These are phyloP conservation scores for Penicillium parvum DNA, from an alignment of 495 filamentous ascomycete genomes.

Conservation along the genomic window DNA sequence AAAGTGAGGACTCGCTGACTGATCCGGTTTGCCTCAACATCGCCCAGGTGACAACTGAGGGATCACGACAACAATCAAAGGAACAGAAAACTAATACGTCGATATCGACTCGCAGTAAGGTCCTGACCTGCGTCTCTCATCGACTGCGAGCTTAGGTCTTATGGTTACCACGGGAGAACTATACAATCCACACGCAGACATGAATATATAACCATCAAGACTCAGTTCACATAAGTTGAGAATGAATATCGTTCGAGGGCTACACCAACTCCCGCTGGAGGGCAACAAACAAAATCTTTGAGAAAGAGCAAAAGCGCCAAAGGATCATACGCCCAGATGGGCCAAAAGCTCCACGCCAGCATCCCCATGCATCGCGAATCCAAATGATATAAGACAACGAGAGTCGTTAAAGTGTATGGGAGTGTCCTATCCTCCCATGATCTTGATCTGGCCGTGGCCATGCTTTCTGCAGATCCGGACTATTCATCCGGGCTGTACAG, in stretches of 20 bases:
- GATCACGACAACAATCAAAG: neutral
- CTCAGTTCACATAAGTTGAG: slow-evolving; percentile 3
- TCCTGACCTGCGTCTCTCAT: no score
- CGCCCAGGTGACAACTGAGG: neutral
- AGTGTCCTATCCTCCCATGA: no score
- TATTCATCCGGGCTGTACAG: slow-evolving; percentile 63
- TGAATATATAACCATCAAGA: slow-evolving; percentile 1
- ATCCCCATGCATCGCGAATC: slow-evolving; percentile 30
- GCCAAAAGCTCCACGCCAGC: slow-evolving; percentile 22
- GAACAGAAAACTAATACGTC: no score
- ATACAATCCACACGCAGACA: no score
- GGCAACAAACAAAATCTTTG: slow-evolving; percentile 25
- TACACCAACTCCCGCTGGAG: slow-evolving; percentile 41
- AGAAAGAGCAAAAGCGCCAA: slow-evolving; percentile 14
- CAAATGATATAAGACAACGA: slow-evolving; percentile 16
- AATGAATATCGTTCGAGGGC: slow-evolving; percentile 15
- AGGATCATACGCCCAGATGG: slow-evolving; percentile 12
- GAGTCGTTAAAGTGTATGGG: slow-evolving; percentile 20
- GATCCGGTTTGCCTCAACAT: slow-evolving; percentile 9
- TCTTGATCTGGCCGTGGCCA: no score
- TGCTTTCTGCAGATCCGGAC: neutral
- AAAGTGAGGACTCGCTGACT: slow-evolving; percentile 26
- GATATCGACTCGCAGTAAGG: no score
- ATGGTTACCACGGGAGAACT: no score
- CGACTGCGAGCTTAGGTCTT: no score